Evolutionary conservation across 2,329 filamentous ascomycete genomes (phyloP), one percentile per base, ranked within the genome.

Genomic region (Biscogniauxia sp.): DNA sequence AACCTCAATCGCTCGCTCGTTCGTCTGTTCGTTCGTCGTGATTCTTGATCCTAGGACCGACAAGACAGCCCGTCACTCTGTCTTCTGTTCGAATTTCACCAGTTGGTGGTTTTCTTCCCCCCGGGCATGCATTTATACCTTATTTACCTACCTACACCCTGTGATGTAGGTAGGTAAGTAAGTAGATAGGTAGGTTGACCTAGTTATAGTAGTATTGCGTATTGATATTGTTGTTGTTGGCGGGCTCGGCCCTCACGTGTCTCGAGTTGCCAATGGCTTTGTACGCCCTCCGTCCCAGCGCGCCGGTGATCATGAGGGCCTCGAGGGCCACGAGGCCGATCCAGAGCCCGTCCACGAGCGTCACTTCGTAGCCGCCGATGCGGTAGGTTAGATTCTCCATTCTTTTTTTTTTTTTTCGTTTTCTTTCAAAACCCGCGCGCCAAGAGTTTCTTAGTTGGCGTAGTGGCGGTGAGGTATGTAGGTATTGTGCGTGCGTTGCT

Each of bases 321-420:
- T 82, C 78, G 41, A 82, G 66, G 19, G 74, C 74, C 50, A 82
- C 69, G n/a, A 82, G 75, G 50, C 77, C 76, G 54, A 82, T 74
- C 78, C 80, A 82, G 54, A 82, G 67, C 37, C 74, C 72, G 72
- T 82, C 81, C 53, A 82, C 71, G 37, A 81, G 73, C 55, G 71
- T 69, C 59, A 76, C 73, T 60, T 79, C 73, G 61, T 75, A 67
- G 57, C 71, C 72, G 51, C 68, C 64, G 54, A 70, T 68, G 61
- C 71, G 51, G 23, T 61, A 53, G 2, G 59, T 56, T 23, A 59
- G 51, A 51, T 67, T 58, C 20, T 45, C 37, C 37, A 45, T 20
- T 23, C 3, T 51, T 11, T n/a, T 19, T 50, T 50, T 50, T 50
- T 7, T 32, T 32, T 32, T 32, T 32, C 11, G 4, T 32, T 32